Percentiles rank a stretch among this genome's conserved stretches.
Conservation (phyloP, 441 rosid genomes). For the Arabidopsis lyrata region DNA sequence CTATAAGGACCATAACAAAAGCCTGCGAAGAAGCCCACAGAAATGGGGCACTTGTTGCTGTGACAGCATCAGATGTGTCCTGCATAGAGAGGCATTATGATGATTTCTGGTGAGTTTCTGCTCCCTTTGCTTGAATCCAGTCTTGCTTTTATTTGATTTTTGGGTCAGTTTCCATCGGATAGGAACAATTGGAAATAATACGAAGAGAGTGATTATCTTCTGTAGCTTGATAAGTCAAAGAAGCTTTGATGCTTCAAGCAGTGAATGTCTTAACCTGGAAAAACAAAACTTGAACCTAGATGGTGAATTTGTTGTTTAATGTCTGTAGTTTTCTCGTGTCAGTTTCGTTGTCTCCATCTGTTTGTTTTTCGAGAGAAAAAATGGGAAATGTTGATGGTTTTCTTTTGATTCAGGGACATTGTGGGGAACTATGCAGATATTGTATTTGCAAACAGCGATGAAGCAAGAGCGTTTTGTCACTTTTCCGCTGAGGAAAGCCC, state of each 20-base stretch:
- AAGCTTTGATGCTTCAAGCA: not conserved
- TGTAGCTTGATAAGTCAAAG: constrained; percentile 20
- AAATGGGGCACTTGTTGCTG: constrained; percentile 84
- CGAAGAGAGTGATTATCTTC: not conserved
- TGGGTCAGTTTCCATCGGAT: not conserved
- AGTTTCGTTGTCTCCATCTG: not conserved
- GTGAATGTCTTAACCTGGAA: not conserved
- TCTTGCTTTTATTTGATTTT: constrained; percentile 1
- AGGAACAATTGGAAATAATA: not conserved
- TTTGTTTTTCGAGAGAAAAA: not conserved
- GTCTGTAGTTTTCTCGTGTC: not conserved
- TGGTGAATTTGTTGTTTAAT: not conserved
- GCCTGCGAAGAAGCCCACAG: constrained; percentile 90
- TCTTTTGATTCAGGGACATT: constrained; percentile 69
- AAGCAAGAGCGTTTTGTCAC: constrained; percentile 89
- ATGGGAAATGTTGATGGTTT: not conserved
- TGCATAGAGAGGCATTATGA: constrained; percentile 93
- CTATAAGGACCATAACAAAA: constrained; percentile 77
- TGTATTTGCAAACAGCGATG: constrained; percentile 86
- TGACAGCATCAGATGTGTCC: constrained; percentile 92
- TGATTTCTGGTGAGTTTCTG: constrained; percentile 79
- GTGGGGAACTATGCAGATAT: constrained; percentile 84
- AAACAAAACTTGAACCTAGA: constrained; percentile 9
- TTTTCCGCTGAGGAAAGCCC: constrained; percentile 76
- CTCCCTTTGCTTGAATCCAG: constrained; percentile 1